Percentiles rank a stretch among this genome's conserved stretches.
phyloP scores from a whole-genome alignment of 768 basidiomycete species.

The Pulveroboletus sp. region DNA sequence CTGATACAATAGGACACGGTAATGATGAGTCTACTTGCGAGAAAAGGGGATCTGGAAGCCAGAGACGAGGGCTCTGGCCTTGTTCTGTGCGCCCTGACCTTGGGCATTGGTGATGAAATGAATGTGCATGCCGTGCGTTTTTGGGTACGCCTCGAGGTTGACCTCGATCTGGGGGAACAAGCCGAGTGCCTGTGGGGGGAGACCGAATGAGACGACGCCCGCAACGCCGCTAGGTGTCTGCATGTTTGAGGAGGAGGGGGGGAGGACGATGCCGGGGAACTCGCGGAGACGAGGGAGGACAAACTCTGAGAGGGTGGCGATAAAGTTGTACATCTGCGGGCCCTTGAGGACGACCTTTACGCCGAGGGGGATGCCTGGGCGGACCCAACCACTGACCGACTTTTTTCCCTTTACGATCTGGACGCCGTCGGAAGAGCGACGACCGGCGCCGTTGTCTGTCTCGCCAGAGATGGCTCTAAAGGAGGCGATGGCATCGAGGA shows the following conservation, averaged over 20 bases:
- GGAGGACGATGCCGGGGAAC: slow-evolving; percentile 79
- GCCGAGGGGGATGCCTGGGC: slow-evolving; percentile 78
- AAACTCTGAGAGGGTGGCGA: slow-evolving; percentile 85
- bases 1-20: slow-evolving; percentile 28
- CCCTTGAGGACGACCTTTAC: slow-evolving; percentile 91
- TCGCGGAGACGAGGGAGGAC: slow-evolving; percentile 93
- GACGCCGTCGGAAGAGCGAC: slow-evolving; percentile 69
- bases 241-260: slow-evolving; percentile 65
- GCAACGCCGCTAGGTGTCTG: slow-evolving; percentile 75
- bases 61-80: slow-evolving; percentile 81
- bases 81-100: slow-evolving; percentile 88
- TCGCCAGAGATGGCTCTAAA: slow-evolving; percentile 87
- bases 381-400: slow-evolving; percentile 78
- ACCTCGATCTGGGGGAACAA: slow-evolving; percentile 97
- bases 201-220: slow-evolving; percentile 88
- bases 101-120: slow-evolving; percentile 88
- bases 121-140: slow-evolving; percentile 86
- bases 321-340: slow-evolving; percentile 92
- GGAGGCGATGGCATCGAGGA: slow-evolving; percentile 86
- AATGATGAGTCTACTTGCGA: slow-evolving; percentile 37
- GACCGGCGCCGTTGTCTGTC: slow-evolving; percentile 68
- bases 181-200: slow-evolving; percentile 79
- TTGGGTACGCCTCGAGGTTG: slow-evolving; percentile 87
- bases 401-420: slow-evolving; percentile 70
- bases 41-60: slow-evolving; percentile 92